Conservation (phyloP, 805 yeast species). For the Candida dendrica region DNA sequence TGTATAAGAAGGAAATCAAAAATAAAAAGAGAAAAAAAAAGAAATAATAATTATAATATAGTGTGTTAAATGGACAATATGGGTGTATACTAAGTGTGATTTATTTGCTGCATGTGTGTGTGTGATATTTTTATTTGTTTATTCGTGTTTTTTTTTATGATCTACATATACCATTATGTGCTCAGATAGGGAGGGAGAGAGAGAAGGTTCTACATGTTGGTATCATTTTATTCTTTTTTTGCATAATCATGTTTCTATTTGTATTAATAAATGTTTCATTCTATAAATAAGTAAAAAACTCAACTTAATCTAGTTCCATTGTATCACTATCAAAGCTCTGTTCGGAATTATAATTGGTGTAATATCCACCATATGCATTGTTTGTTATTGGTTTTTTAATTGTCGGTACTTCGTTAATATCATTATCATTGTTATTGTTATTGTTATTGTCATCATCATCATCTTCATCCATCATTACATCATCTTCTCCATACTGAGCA, state of each 20-base stretch:
- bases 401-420: not conserved
- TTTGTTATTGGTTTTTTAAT: not conserved
- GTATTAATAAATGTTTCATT: not conserved
- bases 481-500: not conserved
- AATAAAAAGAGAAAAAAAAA: not conserved
- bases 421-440: not conserved
- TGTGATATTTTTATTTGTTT: too few relatives aligned
- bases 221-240: not conserved
- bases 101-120: not conserved
- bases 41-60: not conserved
- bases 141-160: not conserved
- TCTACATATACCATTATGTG: not conserved
- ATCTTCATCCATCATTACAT: slow-evolving; percentile 8
- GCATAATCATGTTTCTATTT: not conserved
- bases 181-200: too few relatives aligned
- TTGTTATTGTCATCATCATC: not conserved
- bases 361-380: slow-evolving; percentile 6
- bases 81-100: not conserved
- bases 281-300: too few relatives aligned
- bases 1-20: slow-evolving; percentile 11
- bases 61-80: not conserved
- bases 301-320: slow-evolving; percentile 16
- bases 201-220: not conserved
- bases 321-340: slow-evolving; percentile 11
- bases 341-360: slow-evolving; percentile 2